Conservation (phyloP, 371 early-diverging fungal species). For the Rhizomucor pusillus region DNA sequence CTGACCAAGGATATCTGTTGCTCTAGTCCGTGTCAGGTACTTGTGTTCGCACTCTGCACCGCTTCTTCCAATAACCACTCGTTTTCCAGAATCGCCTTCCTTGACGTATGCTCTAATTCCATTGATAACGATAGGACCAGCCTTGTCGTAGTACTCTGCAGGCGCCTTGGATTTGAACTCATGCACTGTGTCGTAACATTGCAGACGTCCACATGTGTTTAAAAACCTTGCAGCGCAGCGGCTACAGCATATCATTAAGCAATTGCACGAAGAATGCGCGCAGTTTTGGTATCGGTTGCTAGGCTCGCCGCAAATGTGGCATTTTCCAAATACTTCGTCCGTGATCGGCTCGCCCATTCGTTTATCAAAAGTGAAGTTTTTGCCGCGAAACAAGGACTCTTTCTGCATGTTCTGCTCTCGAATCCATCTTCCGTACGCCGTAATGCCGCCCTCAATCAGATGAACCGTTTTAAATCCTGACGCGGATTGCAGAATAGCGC, state of each 20-base stretch:
- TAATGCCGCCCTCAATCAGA: conserved; percentile 73
- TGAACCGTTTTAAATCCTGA: conserved; percentile 69
- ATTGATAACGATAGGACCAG: conserved; percentile 32
- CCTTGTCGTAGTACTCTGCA: conserved; percentile 25
- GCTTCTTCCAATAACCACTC: conserved; percentile 38
- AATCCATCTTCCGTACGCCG: conserved; percentile 74
- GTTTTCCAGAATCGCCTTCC: conserved; percentile 24
- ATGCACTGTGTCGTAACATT: conserved; percentile 61
- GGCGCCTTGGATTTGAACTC: conserved; percentile 20
- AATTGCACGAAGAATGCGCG: conserved; percentile 68
- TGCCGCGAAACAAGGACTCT: conserved; percentile 69
- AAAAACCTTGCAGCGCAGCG: conserved; percentile 57
- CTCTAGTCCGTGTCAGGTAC: conserved; percentile 32
- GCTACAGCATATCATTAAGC: conserved; percentile 73
- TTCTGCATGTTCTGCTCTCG: conserved; percentile 32
- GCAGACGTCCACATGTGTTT: conserved; percentile 59
- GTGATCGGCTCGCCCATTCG: conserved; percentile 78
- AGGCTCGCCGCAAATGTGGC: conserved; percentile 70
- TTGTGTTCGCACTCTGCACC: conserved; percentile 43
- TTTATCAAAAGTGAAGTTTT: conserved; percentile 85
- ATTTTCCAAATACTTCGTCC: conserved; percentile 60
- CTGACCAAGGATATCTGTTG: conserved; percentile 43
- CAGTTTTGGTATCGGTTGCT: conserved; percentile 75
- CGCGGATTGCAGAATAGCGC: conserved; percentile 69
- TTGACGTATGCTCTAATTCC: conserved; percentile 43